phyloP scores from a whole-genome alignment of 345 rosid species.

The Salix udensis region DNA sequence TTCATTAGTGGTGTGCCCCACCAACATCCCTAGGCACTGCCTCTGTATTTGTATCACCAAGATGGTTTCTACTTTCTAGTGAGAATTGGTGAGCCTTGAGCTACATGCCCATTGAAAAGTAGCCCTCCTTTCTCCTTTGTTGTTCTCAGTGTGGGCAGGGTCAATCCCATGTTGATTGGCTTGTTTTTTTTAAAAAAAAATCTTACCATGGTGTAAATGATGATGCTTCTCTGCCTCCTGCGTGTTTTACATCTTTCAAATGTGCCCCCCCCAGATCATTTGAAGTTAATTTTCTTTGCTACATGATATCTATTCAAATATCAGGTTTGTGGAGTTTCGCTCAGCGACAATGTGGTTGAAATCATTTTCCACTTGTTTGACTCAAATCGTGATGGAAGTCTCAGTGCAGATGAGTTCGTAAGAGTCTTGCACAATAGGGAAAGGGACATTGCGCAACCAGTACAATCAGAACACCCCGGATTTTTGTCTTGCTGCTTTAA shows the following conservation, averaged over 20 bases:
- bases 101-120: too few relatives aligned
- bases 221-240: not conserved
- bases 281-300: not conserved
- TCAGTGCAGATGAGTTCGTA: constrained; percentile 69
- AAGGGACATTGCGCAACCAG: constrained; percentile 64
- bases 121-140: too few relatives aligned
- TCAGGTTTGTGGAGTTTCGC: constrained; percentile 67
- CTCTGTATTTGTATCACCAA: too few relatives aligned
- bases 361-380: constrained; percentile 81
- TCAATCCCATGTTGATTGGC: too few relatives aligned
- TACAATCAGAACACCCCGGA: constrained; percentile 43
- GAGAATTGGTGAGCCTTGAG: too few relatives aligned
- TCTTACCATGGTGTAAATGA: too few relatives aligned
- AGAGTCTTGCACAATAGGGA: constrained; percentile 58
- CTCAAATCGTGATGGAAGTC: constrained; percentile 57
- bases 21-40: too few relatives aligned
- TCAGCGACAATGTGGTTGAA: constrained; percentile 62
- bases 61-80: too few relatives aligned
- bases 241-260: not conserved
- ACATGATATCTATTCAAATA: not conserved
- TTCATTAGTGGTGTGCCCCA: too few relatives aligned
- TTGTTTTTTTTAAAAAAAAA: too few relatives aligned
- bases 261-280: not conserved
- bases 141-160: too few relatives aligned
- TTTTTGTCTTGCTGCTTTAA: constrained; percentile 42